These are phyloP conservation scores for Stagonosporopsis tanaceti DNA, from an alignment of 2,329 filamentous ascomycete genomes.

Conservation along the genomic window DNA sequence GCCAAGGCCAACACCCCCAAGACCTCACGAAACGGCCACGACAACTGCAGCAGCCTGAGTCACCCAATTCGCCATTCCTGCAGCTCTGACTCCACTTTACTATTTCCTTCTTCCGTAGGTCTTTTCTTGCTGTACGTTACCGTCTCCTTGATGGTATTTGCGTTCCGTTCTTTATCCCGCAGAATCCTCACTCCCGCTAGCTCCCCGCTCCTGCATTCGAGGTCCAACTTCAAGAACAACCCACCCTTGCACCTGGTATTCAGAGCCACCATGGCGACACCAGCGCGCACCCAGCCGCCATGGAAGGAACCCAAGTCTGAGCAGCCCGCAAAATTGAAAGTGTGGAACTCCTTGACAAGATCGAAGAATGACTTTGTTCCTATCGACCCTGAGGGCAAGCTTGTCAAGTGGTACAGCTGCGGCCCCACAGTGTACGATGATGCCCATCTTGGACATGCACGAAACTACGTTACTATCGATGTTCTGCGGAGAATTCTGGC, in stretches of 20 bases:
- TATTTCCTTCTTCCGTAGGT: conserved; percentile 28
- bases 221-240: conserved; percentile 27
- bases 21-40: conserved; percentile 36
- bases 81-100: conserved; percentile 17
- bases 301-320: conserved; percentile 49
- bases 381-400: conserved; percentile 69
- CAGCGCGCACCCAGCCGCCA: conserved; percentile 49
- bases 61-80: conserved; percentile 15
- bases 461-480: conserved; percentile 91
- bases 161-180: conserved; percentile 36
- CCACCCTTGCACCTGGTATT: conserved; percentile 20
- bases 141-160: conserved; percentile 44
- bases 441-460: conserved; percentile 81
- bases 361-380: conserved; percentile 78
- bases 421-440: conserved; percentile 88
- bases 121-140: conserved; percentile 21
- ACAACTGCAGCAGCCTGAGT: conserved; percentile 25
- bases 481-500: conserved; percentile 83
- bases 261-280: conserved; percentile 43
- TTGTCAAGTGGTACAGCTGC: conserved; percentile 87
- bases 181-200: conserved; percentile 32
- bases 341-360: conserved; percentile 83
- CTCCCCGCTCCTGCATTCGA: conserved; percentile 31
- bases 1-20: conserved; percentile 22
- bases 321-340: conserved; percentile 66